Conservation (phyloP, 805 yeast genomes). For the Cyberlindnera mycetangii region DNA sequence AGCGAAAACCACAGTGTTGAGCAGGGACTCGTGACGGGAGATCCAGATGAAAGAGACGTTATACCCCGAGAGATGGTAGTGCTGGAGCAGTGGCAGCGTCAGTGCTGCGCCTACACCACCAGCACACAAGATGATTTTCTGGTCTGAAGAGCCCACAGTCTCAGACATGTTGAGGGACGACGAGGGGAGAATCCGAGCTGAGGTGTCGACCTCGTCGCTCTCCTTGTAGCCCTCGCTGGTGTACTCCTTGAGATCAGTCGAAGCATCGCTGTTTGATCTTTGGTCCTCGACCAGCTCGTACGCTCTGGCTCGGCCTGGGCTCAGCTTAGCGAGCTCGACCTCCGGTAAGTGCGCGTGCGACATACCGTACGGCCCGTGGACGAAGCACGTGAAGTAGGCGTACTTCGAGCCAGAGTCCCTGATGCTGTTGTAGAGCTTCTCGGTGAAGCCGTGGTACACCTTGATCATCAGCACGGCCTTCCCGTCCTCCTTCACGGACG, state of each 20-base stretch:
- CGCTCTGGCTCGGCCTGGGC: neutral
- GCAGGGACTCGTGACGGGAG: constrained; percentile 13
- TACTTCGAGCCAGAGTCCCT: neutral
- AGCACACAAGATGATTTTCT: constrained; percentile 20
- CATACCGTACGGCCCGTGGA: constrained; percentile 30
- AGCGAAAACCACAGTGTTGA: constrained; percentile 4
- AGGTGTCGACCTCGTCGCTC: neutral
- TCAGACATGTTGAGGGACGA: neutral
- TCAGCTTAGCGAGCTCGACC: neutral
- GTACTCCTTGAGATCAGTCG: neutral
- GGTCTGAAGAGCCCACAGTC: neutral
- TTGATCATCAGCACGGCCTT: constrained; percentile 18
- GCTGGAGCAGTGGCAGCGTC: constrained; percentile 15
- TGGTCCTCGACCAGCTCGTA: constrained; percentile 2
- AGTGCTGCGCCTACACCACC: constrained; percentile 24
- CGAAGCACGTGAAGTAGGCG: constrained; percentile 17
- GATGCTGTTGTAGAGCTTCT: constrained; percentile 14
- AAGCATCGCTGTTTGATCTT: neutral
- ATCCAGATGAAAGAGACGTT: constrained; percentile 26
- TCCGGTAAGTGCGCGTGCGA: constrained; percentile 20
- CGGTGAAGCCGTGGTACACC: constrained; percentile 25
- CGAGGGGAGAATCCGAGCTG: neutral
- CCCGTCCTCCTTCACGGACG: constrained; percentile 17
- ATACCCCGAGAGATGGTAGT: constrained; percentile 6
- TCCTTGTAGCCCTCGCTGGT: neutral